Percentiles rank a stretch among this genome's conserved stretches.
phyloP scores from a whole-genome alignment of 176 grass and related monocot species.

The Tillandsia leiboldiana region DNA sequence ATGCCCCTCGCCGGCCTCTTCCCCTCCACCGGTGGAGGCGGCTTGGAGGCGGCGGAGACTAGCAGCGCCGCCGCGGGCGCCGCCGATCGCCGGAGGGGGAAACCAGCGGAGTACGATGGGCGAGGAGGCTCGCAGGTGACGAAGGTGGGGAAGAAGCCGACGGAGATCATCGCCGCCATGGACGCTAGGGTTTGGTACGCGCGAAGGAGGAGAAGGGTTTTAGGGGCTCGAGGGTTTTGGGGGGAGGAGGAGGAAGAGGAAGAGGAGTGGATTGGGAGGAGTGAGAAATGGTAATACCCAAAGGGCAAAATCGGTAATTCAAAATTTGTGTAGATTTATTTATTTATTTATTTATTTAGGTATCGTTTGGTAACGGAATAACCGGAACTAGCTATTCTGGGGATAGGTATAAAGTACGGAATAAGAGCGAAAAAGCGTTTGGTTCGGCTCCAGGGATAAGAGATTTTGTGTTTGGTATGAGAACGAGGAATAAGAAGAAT shows the following conservation, averaged over 20 bases:
- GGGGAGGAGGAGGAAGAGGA: background rate
- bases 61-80: slow-evolving; percentile 8
- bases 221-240: background rate
- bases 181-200: background rate
- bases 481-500: too few species aligned
- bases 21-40: slow-evolving; percentile 18
- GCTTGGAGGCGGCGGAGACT: slow-evolving; percentile 16
- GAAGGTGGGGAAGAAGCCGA: slow-evolving; percentile 16
- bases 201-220: background rate
- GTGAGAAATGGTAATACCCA: background rate
- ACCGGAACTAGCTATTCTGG: too few species aligned
- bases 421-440: too few species aligned
- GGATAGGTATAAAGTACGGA: too few species aligned
- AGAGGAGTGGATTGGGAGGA: background rate
- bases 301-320: background rate
- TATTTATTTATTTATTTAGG: too few species aligned
- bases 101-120: background rate
- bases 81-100: background rate
- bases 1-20: slow-evolving; percentile 52
- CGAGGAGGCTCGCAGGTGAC: slow-evolving; percentile 2
- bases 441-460: too few species aligned
- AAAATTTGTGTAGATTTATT: too few species aligned
- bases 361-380: too few species aligned
- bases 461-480: too few species aligned
- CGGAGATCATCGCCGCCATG: slow-evolving; percentile 42